phyloP scores from a whole-genome alignment of 2,329 filamentous ascomycete genomes.

The Scedosporium dehoogii region DNA sequence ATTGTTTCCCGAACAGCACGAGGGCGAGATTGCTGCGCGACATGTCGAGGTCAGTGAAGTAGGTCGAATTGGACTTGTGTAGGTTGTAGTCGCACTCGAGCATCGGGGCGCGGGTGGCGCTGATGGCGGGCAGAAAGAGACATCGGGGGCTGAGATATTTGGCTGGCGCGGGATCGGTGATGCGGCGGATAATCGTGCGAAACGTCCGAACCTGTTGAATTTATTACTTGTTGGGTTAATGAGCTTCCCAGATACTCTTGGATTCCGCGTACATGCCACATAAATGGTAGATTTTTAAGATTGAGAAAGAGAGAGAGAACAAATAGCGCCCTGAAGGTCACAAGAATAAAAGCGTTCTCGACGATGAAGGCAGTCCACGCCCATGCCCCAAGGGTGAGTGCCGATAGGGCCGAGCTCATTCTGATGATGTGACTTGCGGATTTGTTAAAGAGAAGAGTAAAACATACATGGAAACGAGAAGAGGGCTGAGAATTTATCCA shows the following conservation, averaged over 20 bases:
- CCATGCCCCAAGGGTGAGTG: too few species aligned
- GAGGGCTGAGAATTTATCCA: too few species aligned
- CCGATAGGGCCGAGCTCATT: too few species aligned
- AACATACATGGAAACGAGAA: too few species aligned
- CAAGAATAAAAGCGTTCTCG: too few species aligned
- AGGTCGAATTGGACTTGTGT: conserved; percentile 75
- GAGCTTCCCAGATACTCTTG: neutral
- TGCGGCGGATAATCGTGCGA: neutral
- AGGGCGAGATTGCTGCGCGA: conserved; percentile 57
- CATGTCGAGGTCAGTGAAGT: conserved; percentile 79
- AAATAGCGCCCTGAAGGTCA: too few species aligned
- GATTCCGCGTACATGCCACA: neutral
- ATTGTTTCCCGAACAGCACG: neutral
- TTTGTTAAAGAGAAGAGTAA: too few species aligned
- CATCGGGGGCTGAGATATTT: neutral
- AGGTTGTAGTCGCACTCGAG: conserved; percentile 81
- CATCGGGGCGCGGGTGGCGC: conserved; percentile 32
- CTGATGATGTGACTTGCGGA: too few species aligned
- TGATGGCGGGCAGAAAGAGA: neutral
- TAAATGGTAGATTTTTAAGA: neutral
- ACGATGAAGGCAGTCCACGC: too few species aligned
- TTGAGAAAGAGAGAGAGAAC: neutral
- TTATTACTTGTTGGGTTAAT: neutral
- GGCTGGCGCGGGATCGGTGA: neutral
- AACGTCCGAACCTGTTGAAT: neutral